Percentiles rank a stretch among this genome's conserved stretches.
Evolutionary conservation across 2,329 filamentous ascomycete species (phyloP).

Genomic region (Rutstroemia sp.): DNA sequence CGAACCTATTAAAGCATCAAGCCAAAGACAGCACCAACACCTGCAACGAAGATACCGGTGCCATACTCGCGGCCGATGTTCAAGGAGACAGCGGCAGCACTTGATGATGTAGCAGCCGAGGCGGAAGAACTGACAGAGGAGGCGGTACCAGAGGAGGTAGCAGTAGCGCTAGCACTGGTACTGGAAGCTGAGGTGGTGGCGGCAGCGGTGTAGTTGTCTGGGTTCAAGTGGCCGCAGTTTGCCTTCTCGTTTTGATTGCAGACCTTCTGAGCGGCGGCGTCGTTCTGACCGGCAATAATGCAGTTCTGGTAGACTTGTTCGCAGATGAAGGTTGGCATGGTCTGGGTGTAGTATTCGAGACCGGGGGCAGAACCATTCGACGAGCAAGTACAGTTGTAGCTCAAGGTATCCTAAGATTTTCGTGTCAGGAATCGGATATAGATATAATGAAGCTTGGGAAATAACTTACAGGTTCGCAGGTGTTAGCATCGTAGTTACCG

Average conservation of each 20-base stretch:
- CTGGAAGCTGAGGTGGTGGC: conserved; percentile 33
- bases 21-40: conserved; percentile 46
- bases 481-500: conserved; percentile 39
- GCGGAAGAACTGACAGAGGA: conserved; percentile 22
- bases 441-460: not conserved
- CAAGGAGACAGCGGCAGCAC: conserved; percentile 33
- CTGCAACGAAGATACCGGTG: conserved; percentile 39
- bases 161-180: conserved; percentile 26
- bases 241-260: conserved; percentile 38
- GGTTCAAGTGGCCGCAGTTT: conserved; percentile 41
- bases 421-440: not conserved
- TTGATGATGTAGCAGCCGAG: conserved; percentile 23
- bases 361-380: conserved; percentile 45
- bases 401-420: conserved; percentile 37
- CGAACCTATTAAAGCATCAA: conserved; percentile 40
- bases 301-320: conserved; percentile 42
- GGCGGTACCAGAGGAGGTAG: conserved; percentile 20
- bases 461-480: conserved; percentile 48
- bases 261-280: conserved; percentile 36
- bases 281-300: conserved; percentile 37
- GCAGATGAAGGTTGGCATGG: conserved; percentile 55
- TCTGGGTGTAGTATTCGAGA: conserved; percentile 47
- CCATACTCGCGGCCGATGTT: conserved; percentile 35
- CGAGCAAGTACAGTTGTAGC: conserved; percentile 49
- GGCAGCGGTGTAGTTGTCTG: conserved; percentile 25